Evolutionary conservation across 192 early-diverging fungal species (phyloP).

Genomic region (Coemansia aciculifera): DNA sequence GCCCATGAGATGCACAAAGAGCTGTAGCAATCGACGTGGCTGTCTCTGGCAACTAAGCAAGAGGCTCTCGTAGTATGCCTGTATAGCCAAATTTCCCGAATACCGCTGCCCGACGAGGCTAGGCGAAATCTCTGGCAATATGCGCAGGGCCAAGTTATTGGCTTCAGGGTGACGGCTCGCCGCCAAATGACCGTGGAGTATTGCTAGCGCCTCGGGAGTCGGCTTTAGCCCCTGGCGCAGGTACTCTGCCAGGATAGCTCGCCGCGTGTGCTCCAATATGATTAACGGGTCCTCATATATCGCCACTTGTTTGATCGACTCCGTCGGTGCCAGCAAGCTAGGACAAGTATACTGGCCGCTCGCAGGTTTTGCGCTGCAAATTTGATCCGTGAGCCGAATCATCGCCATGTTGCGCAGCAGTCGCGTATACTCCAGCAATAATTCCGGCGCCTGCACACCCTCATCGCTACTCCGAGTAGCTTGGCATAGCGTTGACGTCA

Average conservation of each 20-base stretch:
- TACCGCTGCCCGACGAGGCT: background rate
- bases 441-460: background rate
- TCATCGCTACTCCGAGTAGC: background rate
- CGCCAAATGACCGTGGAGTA: slow-evolving; percentile 18
- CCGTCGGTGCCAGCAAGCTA: background rate
- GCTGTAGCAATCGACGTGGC: slow-evolving; percentile 13
- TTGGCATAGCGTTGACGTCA: slow-evolving; percentile 5
- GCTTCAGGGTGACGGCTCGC: slow-evolving; percentile 9
- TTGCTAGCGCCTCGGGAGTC: slow-evolving; percentile 13
- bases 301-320: background rate
- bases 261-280: slow-evolving; percentile 3
- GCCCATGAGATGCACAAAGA: slow-evolving; percentile 25
- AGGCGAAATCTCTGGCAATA: slow-evolving; percentile 20
- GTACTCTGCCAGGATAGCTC: slow-evolving; percentile 14
- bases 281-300: slow-evolving; percentile 3
- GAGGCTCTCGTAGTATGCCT: slow-evolving; percentile 36
- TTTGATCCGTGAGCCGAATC: background rate
- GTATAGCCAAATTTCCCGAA: background rate
- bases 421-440: slow-evolving; percentile 14
- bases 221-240: slow-evolving; percentile 33
- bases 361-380: background rate
- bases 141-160: slow-evolving; percentile 7
- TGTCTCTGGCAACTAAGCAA: background rate
- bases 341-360: slow-evolving; percentile 1
- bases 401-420: slow-evolving; percentile 13